Percentiles rank a stretch among this genome's conserved stretches.
Conservation (phyloP, 345 rosid species). For the Eucalyptus marginata region DNA sequence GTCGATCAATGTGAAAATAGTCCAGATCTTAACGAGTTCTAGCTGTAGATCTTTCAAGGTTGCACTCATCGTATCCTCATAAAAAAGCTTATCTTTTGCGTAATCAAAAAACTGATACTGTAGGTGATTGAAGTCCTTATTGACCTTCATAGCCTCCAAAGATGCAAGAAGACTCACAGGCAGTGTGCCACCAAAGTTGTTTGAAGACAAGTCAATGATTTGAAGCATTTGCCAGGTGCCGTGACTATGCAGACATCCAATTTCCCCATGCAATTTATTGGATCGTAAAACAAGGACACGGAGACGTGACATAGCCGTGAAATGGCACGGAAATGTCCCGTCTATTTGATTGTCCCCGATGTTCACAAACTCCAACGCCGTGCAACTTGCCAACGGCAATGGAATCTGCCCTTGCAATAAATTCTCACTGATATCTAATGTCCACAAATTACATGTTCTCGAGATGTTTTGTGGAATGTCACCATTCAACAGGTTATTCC, state of each 20-base stretch:
- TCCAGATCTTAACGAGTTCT: conserved; percentile 2
- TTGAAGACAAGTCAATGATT: neutral
- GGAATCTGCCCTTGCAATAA: neutral
- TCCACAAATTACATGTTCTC: accelerated
- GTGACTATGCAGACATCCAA: neutral
- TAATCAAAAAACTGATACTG: accelerated
- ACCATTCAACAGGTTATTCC: too few species aligned
- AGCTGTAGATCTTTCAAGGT: conserved; percentile 24
- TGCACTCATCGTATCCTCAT: conserved; percentile 3
- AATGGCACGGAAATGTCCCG: neutral
- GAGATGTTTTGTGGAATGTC: accelerated
- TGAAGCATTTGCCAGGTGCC: neutral
- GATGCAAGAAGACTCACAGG: neutral
- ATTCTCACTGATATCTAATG: neutral
- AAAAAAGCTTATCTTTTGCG: accelerated
- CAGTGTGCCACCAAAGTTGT: neutral
- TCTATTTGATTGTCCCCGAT: neutral
- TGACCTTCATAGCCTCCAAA: neutral
- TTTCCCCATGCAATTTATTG: neutral
- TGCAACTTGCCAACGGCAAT: neutral
- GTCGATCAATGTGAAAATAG: neutral
- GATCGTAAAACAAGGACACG: neutral
- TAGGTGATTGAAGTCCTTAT: too few species aligned
- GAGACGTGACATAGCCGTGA: accelerated
- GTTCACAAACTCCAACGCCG: neutral